A percentile compares a stretch with the other conserved stretches of the same genome.
These are phyloP conservation scores for Aspergillus asperescens DNA, from an alignment of 495 filamentous ascomycete species.

Conservation along the genomic window DNA sequence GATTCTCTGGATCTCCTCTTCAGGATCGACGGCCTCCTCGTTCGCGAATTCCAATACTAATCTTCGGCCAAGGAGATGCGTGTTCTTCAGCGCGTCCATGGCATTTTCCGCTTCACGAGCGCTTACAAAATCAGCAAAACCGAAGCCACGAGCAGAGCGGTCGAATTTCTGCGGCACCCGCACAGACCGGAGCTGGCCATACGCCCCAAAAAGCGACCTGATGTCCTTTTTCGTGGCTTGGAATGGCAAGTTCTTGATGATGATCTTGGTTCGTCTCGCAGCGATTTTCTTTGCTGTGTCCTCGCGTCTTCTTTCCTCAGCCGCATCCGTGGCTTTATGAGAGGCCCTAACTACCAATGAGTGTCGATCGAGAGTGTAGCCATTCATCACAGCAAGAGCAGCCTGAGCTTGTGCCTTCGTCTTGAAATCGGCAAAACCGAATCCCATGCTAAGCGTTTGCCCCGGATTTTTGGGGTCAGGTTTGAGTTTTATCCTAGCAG, in stretches of 20 bases:
- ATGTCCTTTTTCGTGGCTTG: constrained; percentile 91
- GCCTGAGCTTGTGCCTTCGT: constrained; percentile 70
- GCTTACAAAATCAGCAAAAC: constrained; percentile 94
- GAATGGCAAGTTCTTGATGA: constrained; percentile 98
- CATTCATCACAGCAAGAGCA: constrained; percentile 79
- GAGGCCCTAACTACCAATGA: constrained; percentile 75
- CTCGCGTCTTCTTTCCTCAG: constrained; percentile 73
- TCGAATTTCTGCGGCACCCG: constrained; percentile 95
- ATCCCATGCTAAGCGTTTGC: constrained; percentile 88
- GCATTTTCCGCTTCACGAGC: constrained; percentile 90
- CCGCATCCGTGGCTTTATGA: constrained; percentile 79
- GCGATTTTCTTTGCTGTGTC: constrained; percentile 73
- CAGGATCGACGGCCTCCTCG: constrained; percentile 78
- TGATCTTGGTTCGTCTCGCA: constrained; percentile 76
- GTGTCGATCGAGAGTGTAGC: constrained; percentile 78
- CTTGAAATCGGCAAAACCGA: constrained; percentile 88
- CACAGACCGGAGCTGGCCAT: constrained; percentile 86
- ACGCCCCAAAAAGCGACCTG: constrained; percentile 73
- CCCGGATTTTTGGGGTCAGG: constrained; percentile 77
- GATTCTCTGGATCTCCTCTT: constrained; percentile 94
- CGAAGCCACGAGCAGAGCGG: constrained; percentile 79
- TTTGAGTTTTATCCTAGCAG: constrained; percentile 81
- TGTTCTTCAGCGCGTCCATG: constrained; percentile 82
- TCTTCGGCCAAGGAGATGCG: constrained; percentile 83
- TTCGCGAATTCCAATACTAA: constrained; percentile 87